phyloP scores from a whole-genome alignment of 345 rosid genomes.

The Brassica rapa region DNA sequence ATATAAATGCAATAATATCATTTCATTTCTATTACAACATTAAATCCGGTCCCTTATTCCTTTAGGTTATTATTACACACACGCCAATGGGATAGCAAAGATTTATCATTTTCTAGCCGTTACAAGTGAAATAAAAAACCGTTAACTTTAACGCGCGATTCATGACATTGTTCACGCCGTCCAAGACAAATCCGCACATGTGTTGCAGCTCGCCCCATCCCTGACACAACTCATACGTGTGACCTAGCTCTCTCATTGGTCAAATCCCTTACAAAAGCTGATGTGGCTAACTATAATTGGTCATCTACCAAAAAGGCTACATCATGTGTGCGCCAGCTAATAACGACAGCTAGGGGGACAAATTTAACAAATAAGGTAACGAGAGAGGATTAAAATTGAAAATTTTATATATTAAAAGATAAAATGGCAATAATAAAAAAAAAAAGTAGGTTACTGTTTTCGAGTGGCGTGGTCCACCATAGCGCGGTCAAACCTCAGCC shows the following conservation, averaged over 20 bases:
- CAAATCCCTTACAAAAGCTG: neutral
- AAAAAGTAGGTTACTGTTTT: neutral
- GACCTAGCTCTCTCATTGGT: slow-evolving; percentile 21
- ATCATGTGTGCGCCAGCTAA: slow-evolving; percentile 41
- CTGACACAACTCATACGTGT: slow-evolving; percentile 24
- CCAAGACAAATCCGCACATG: slow-evolving; percentile 30
- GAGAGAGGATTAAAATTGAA: neutral
- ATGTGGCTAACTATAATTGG: slow-evolving; percentile 27
- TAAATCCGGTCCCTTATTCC: neutral
- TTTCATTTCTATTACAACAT: neutral
- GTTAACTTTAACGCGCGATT: slow-evolving; percentile 15
- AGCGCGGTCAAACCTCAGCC: slow-evolving; percentile 32
- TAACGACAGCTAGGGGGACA: slow-evolving; percentile 29
- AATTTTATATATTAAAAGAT: neutral
- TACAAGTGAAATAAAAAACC: neutral
- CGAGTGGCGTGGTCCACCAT: slow-evolving; percentile 40
- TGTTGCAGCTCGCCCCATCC: slow-evolving; percentile 19
- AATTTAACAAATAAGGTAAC: slow-evolving; percentile 3
- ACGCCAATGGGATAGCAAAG: neutral
- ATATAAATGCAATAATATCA: neutral
- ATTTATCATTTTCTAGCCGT: slow-evolving; percentile 30
- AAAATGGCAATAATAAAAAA: neutral
- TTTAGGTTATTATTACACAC: neutral
- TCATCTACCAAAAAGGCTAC: neutral
- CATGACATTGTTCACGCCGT: slow-evolving; percentile 32